phyloP scores from a whole-genome alignment of 2,329 filamentous ascomycete species.

The Aotearoamyces nothofagi region DNA sequence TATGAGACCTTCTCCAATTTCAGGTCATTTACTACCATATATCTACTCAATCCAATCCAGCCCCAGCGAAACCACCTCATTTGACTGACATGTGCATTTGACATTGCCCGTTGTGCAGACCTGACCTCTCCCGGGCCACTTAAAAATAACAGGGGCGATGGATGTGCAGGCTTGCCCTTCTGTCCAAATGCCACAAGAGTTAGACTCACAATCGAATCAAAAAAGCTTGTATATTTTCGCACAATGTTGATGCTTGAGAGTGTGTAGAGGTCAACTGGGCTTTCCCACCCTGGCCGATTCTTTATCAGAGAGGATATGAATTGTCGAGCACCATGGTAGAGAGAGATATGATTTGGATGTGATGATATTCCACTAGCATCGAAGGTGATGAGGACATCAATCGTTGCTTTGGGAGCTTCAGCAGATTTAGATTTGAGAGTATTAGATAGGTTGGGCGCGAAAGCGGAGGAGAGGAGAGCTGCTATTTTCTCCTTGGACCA shows the following conservation, averaged over 20 bases:
- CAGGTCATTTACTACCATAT: slow-evolving; percentile 93
- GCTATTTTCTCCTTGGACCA: slow-evolving; percentile 65
- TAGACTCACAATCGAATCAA: slow-evolving; percentile 65
- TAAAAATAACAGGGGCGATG: slow-evolving; percentile 51
- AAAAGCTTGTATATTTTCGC: slow-evolving; percentile 68
- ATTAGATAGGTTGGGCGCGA: slow-evolving; percentile 48
- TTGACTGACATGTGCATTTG: slow-evolving; percentile 77
- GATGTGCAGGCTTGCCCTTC: slow-evolving; percentile 29
- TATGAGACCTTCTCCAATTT: slow-evolving; percentile 34
- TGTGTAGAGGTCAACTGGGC: slow-evolving; percentile 74
- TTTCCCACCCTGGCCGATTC: slow-evolving; percentile 46
- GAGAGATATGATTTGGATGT: slow-evolving; percentile 86
- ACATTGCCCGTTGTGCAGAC: slow-evolving; percentile 75
- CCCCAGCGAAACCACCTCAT: slow-evolving; percentile 98
- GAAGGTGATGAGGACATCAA: slow-evolving; percentile 64
- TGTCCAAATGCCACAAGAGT: slow-evolving; percentile 31
- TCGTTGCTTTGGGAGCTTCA: slow-evolving; percentile 27
- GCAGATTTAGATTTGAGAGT: slow-evolving; percentile 15
- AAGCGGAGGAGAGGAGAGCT: slow-evolving; percentile 53
- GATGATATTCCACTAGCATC: slow-evolving; percentile 68
- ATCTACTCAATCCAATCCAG: slow-evolving; percentile 81
- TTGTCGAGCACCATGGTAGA: slow-evolving; percentile 64
- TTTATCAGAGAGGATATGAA: slow-evolving; percentile 57
- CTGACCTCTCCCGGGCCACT: slow-evolving; percentile 49
- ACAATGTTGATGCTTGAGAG: slow-evolving; percentile 55